A percentile compares a stretch with the other conserved stretches of the same genome.
Conservation (phyloP, 345 rosid genomes). For the Eucalyptus curtisii region DNA sequence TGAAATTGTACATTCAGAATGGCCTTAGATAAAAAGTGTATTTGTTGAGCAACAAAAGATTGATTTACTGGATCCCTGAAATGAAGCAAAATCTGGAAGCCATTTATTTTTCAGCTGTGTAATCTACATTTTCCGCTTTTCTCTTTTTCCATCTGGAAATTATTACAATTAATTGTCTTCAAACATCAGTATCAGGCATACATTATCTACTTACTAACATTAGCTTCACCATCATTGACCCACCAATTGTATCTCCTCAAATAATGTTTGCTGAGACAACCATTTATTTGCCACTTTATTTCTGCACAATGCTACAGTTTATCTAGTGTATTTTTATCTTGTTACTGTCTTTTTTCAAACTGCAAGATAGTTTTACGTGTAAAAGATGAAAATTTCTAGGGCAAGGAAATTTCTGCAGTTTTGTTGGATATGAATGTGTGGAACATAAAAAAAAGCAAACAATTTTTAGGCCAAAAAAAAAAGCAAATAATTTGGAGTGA, state of each 20-base stretch:
- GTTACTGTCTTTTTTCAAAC: background rate
- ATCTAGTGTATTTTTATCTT: background rate
- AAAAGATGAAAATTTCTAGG: background rate
- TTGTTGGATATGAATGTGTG: background rate
- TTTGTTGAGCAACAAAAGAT: background rate
- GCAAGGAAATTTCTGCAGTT: background rate
- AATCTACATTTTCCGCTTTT: background rate
- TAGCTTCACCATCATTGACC: background rate
- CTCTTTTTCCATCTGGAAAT: background rate
- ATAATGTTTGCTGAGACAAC: background rate
- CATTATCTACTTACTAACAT: background rate
- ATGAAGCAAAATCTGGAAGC: background rate
- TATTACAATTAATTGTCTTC: background rate
- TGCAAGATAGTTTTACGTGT: background rate
- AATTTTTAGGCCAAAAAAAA: background rate
- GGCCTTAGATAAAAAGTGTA: background rate
- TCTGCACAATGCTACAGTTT: background rate
- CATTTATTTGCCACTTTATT: background rate
- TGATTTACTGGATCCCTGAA: background rate
- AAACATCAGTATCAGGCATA: background rate
- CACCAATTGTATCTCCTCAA: background rate
- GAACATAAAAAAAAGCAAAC: background rate
- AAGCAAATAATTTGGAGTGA: background rate
- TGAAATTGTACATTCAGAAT: background rate
- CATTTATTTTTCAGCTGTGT: background rate